Evolutionary conservation across 106 monocot species (phyloP), one percentile per base, ranked within the genome.

Genomic region (Dendrobium chrysotoxum): DNA sequence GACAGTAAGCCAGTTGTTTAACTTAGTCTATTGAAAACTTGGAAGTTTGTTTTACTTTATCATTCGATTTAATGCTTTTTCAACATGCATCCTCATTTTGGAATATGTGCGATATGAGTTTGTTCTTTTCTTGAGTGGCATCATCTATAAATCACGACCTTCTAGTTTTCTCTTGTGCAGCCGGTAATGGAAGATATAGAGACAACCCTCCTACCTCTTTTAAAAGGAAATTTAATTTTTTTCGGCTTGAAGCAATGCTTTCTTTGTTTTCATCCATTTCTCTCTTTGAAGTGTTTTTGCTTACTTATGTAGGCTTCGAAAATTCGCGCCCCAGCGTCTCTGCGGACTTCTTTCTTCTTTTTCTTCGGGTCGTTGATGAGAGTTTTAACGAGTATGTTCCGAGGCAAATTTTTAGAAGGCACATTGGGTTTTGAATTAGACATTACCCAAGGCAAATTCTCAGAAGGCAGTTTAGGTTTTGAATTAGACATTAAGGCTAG

Each of bases 1-100:
- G 99, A 99, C 76, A 95, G 99, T 99, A 93, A 87, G 99, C 81
- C 78, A 46, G 50, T 82, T 64, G 8, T 81, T 53, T 47, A 76
- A 13, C 13, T 57, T 80, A 26, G 28, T 75, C 30, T 85, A 44
- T 10, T 26, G 47, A 3, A 26, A 46, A 0, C 20, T 46, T 26
- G 26, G n/a, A 76, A 76, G 25, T 26, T 76, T 76, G 26, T 47
- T 45, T 76, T 28, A 25, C 2, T 76, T 41, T 40, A n/a, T 3
- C 41, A 41, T 21, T 41, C 9, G 41, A 74, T 74, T 6, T 21
- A 74, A 20, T 74, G 17, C 41, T 74, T 74, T 74, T 42, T 74
- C 74, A 40, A 41, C 18, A 42, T 74, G 41, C 20, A 35, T 20
- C 74, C 3, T 39, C 16, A 12, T 72, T 9, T 7, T 50, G 50